Percentiles rank a stretch among this genome's conserved stretches.
Conservation (phyloP, 495 filamentous ascomycete species). For the Daldinia loculata region DNA sequence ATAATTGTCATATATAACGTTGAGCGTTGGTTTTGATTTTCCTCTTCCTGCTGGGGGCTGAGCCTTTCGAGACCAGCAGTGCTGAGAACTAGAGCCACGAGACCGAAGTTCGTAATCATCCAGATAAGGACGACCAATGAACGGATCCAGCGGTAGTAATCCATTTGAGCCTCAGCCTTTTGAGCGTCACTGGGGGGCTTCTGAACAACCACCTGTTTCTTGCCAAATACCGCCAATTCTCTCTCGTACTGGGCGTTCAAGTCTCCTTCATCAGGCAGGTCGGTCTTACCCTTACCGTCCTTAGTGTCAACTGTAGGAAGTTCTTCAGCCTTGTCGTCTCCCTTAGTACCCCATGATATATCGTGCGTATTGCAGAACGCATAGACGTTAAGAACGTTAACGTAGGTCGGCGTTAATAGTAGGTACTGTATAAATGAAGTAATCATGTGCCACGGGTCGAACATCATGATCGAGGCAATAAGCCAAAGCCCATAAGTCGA, state of each 20-base stretch:
- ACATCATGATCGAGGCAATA: constrained; percentile 89
- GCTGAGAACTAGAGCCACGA: constrained; percentile 86
- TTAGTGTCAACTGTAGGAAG: constrained; percentile 83
- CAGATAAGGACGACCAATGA: constrained; percentile 90
- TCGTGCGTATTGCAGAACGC: constrained; percentile 99
- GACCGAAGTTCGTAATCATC: constrained; percentile 96
- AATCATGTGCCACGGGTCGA: constrained; percentile 99
- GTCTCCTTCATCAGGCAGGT: constrained; percentile 81
- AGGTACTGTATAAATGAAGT: constrained; percentile 97
- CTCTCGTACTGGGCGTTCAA: constrained; percentile 94
- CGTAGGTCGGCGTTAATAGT: constrained; percentile 91
- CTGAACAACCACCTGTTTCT: constrained; percentile 73
- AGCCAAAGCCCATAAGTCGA: constrained; percentile 97
- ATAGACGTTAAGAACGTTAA: constrained; percentile 97
- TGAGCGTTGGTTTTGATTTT: constrained; percentile 57
- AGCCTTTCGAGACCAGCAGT: constrained; percentile 81
- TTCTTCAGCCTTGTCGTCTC: constrained; percentile 88
- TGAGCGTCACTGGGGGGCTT: constrained; percentile 65
- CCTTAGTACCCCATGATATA: constrained; percentile 97
- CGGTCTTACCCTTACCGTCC: constrained; percentile 93
- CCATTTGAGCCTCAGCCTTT: constrained; percentile 83
- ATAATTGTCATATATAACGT: constrained; percentile 91
- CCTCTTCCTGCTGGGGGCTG: constrained; percentile 54
- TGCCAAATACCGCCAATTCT: constrained; percentile 77
- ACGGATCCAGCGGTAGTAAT: constrained; percentile 97